These are phyloP conservation scores for Allomyces macrogynus DNA, from an alignment of 192 early-diverging fungal genomes.

Conservation along the genomic window DNA sequence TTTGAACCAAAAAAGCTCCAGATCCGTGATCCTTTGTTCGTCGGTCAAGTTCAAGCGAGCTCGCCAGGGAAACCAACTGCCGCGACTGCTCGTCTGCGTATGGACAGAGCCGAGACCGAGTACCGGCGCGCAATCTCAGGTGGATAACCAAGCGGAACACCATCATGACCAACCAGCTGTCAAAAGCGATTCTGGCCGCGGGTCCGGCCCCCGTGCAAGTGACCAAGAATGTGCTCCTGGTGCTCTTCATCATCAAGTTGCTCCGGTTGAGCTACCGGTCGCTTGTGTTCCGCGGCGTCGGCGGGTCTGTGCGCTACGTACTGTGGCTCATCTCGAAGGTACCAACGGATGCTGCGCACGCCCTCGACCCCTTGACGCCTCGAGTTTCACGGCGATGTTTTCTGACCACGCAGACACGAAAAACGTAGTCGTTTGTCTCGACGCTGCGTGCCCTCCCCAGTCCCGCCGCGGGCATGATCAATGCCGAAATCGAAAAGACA, in stretches of 20 bases:
- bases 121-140: too few species aligned
- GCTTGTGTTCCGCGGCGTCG: not conserved
- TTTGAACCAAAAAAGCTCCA: too few species aligned
- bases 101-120: too few species aligned
- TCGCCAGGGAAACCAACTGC: too few species aligned
- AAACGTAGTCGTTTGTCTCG: not conserved
- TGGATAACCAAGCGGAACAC: too few species aligned
- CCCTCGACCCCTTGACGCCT: too few species aligned
- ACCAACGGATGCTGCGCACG: not conserved
- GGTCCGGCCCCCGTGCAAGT: not conserved
- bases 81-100: too few species aligned
- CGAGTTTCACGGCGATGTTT: too few species aligned
- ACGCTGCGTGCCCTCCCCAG: conserved; percentile 9
- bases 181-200: not conserved
- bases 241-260: not conserved
- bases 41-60: too few species aligned
- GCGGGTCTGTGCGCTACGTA: not conserved
- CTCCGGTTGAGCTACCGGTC: not conserved
- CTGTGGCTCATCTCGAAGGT: conserved; percentile 2
- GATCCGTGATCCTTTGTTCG: too few species aligned
- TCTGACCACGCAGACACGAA: not conserved
- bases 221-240: conserved; percentile 1
- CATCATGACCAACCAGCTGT: too few species aligned
- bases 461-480: conserved; percentile 38
- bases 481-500: conserved; percentile 54